Base-by-base conservation (phyloP, 768 basidiomycete species). In the Collybiopsis luxurians region DNA sequence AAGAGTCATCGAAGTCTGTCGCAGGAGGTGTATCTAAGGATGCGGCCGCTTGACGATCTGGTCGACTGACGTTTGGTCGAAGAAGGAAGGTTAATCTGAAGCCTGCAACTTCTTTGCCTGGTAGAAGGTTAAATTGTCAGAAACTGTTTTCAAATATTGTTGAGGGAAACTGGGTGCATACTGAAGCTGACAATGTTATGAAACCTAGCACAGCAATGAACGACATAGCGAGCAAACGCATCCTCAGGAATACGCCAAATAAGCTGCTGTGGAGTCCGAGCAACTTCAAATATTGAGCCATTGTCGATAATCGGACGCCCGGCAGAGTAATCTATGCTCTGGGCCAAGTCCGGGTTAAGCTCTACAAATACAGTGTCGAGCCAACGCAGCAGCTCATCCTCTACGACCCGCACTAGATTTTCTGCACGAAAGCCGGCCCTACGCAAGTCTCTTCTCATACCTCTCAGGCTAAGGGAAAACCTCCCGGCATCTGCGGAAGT, bases 171-270 rank as follows among this genome's bases (percentile, higher is more conserved):
- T 11, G n/a, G 50, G 51, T 38, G 76, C 88, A 63, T 69, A 90
- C 90, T 92, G 75, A 85, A 93, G 72, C 87, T 89, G 63, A 92
- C 86, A 58, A 93, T 69, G 57, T 84, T 84, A 67, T 92, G 83
- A 69, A 87, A 92, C 36, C 90, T 77, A 40, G 90, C 89, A 57
- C 88, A 86, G 61, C 90, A 92, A 61, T 94, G 91, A 5, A 92
- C 84, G 45, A 92, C 81, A 63, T 90, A 92, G 30, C 91, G 79
- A 27, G 87, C 84, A 72, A 91, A 92, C 0, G 84, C 76, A 64
- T 90, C 87, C 56, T 87, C 80, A 4, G 74, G 63, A 58, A 87
- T 83, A n/a, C 74, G 77, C 91, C 91, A 93, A 3, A 92, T 77
- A 19, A 92, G 76, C 66, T 85, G 81, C 11, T 81, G 69, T 0